These are phyloP conservation scores for Penicillium sp. DNA, from an alignment of 2,329 filamentous ascomycete genomes.

Conservation along the genomic window DNA sequence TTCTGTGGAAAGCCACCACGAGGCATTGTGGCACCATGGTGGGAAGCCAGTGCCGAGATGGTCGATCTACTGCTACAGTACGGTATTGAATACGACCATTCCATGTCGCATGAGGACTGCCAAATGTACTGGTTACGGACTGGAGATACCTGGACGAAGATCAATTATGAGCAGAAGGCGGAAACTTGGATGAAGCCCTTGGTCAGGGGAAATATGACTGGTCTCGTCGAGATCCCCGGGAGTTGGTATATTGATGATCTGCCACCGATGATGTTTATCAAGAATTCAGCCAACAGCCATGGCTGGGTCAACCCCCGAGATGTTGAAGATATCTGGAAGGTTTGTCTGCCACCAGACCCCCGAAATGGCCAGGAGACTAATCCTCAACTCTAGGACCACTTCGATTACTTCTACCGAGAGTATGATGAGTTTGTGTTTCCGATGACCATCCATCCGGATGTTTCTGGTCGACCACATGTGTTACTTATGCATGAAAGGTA, in stretches of 20 bases:
- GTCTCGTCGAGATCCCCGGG: conserved; percentile 47
- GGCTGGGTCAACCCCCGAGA: conserved; percentile 62
- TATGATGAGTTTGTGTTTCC: conserved; percentile 78
- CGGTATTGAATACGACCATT: conserved; percentile 49
- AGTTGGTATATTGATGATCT: conserved; percentile 50
- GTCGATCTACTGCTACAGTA: conserved; percentile 50
- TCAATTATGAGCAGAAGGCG: conserved; percentile 46
- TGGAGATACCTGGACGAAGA: conserved; percentile 49
- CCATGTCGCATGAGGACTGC: conserved; percentile 48
- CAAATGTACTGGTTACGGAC: conserved; percentile 48
- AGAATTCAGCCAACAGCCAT: conserved; percentile 52
- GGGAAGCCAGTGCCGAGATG: conserved; percentile 50
- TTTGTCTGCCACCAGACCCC: conserved; percentile 1
- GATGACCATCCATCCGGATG: conserved; percentile 75
- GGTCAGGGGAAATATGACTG: conserved; percentile 49
- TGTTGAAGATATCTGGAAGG: conserved; percentile 60
- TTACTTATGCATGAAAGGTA: conserved; percentile 72
- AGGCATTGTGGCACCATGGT: conserved; percentile 74
- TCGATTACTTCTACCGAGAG: conserved; percentile 72
- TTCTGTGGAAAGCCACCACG: conserved; percentile 74
- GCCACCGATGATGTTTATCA: conserved; percentile 51
- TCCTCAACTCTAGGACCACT: conserved; percentile 54
- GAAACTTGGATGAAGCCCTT: conserved; percentile 51
- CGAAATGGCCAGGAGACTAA: neutral
- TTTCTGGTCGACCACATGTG: conserved; percentile 70